phyloP scores from a whole-genome alignment of 2,329 filamentous ascomycete species.

The Tricladium varicosporioides region DNA sequence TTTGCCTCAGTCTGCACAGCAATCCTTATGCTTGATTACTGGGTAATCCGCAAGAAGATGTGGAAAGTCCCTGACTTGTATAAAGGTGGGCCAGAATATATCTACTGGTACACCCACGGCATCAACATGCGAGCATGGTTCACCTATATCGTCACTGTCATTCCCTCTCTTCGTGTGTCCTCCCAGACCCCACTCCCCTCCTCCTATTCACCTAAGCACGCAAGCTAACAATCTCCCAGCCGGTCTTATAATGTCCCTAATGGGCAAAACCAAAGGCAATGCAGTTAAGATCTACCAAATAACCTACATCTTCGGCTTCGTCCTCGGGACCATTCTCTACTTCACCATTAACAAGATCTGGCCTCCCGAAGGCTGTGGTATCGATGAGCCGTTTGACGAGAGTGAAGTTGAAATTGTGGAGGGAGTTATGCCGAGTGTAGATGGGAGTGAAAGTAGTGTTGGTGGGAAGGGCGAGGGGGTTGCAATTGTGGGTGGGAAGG shows the following conservation, averaged over 20 bases:
- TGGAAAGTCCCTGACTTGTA: too few relatives aligned
- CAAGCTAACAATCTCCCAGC: background rate
- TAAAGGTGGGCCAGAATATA: too few relatives aligned
- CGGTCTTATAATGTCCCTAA: constrained; percentile 6
- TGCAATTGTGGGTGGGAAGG: too few relatives aligned
- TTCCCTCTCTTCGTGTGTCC: background rate
- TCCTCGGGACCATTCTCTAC: constrained; percentile 4
- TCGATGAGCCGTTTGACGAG: constrained; percentile 6
- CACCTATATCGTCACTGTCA: background rate
- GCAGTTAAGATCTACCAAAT: constrained; percentile 14
- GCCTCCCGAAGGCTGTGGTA: constrained; percentile 2
- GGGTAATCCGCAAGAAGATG: too few relatives aligned
- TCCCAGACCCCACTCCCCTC: background rate
- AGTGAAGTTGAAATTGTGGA: background rate
- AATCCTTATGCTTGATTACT: too few relatives aligned
- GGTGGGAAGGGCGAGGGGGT: too few relatives aligned
- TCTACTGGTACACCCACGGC: background rate
- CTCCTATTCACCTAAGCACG: too few relatives aligned
- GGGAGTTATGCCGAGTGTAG: background rate
- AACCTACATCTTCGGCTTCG: constrained; percentile 11
- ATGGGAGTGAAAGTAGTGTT: background rate
- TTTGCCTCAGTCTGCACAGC: too few relatives aligned
- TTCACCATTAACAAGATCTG: constrained; percentile 5
- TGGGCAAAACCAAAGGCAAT: constrained; percentile 5
- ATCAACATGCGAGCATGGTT: background rate